Conservation (phyloP, 371 early-diverging fungal species). For the Mucor lusitanicus region DNA sequence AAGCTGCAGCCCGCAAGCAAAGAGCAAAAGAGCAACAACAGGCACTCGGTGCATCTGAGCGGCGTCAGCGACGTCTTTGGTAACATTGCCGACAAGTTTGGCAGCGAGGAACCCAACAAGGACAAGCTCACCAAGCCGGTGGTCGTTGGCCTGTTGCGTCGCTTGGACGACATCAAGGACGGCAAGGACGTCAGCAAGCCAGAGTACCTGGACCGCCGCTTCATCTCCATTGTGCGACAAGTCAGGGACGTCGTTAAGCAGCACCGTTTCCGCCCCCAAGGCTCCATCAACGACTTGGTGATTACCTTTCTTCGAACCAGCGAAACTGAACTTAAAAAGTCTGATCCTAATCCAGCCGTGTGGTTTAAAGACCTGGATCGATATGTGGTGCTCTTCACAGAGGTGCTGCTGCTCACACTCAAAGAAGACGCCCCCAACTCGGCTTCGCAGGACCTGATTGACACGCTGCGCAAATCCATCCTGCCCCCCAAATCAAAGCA, state of each 20-base stretch:
- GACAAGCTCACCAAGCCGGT: conserved; percentile 39
- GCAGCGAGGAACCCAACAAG: conserved; percentile 25
- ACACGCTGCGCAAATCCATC: conserved; percentile 30
- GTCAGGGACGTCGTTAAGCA: conserved; percentile 32
- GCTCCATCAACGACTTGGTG: conserved; percentile 41
- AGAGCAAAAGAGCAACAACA: conserved; percentile 19
- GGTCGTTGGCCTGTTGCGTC: conserved; percentile 28
- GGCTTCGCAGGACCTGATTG: conserved; percentile 35
- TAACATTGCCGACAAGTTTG: conserved; percentile 35
- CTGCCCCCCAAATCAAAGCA: conserved; percentile 26
- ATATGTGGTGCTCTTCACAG: conserved; percentile 36
- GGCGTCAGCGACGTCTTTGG: conserved; percentile 35
- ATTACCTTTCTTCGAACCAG: conserved; percentile 35
- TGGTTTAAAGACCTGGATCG: conserved; percentile 38
- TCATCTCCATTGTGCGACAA: conserved; percentile 22
- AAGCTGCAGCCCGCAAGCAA: conserved; percentile 11
- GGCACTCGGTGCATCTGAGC: conserved; percentile 33
- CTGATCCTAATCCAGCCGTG: conserved; percentile 37
- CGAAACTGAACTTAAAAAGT: conserved; percentile 37
- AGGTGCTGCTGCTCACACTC: conserved; percentile 29
- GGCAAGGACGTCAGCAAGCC: conserved; percentile 32
- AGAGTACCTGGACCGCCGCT: conserved; percentile 34
- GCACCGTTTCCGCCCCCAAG: conserved; percentile 35
- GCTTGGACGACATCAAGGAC: conserved; percentile 39
- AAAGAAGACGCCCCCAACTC: conserved; percentile 39